Evolutionary conservation across 257 asterid species (phyloP).

Genomic region (Asclepias syriaca): DNA sequence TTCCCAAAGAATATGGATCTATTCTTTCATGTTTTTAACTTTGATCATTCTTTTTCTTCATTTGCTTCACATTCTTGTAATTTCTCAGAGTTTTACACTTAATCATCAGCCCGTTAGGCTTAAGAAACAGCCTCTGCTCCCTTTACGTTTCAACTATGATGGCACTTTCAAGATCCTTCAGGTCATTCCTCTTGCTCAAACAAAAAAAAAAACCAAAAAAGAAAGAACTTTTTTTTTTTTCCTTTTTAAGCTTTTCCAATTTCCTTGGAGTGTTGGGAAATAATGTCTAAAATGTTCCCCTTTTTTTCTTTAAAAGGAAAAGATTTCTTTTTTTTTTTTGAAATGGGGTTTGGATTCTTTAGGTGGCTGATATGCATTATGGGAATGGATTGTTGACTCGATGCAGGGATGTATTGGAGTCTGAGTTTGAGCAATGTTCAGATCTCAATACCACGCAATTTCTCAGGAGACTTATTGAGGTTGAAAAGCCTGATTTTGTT

Average conservation of each 20-base stretch:
- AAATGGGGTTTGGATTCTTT: slow-evolving; percentile 10
- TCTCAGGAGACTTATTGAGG: slow-evolving; percentile 63
- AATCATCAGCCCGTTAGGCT: slow-evolving; percentile 37
- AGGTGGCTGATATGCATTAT: slow-evolving; percentile 98
- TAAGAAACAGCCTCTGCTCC: slow-evolving; percentile 50
- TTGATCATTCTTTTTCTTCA: slow-evolving; percentile 31
- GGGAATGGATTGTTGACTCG: slow-evolving; percentile 85
- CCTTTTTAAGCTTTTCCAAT: background rate
- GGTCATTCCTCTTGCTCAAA: slow-evolving; percentile 25
- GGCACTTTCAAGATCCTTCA: slow-evolving; percentile 96
- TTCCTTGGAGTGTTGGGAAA: slow-evolving; percentile 4
- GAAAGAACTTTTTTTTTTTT: no score
- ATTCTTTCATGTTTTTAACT: slow-evolving; percentile 35
- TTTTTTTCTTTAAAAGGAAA: background rate
- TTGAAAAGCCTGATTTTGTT: slow-evolving; percentile 87
- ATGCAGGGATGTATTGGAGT: slow-evolving; percentile 75
- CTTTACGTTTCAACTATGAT: slow-evolving; percentile 72
- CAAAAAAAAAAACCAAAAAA: no score
- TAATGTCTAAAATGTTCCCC: background rate
- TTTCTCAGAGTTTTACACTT: slow-evolving; percentile 44
- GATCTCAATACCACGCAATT: slow-evolving; percentile 76
- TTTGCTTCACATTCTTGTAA: slow-evolving; percentile 33
- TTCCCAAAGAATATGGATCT: slow-evolving; percentile 38
- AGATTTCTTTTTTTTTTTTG: background rate
- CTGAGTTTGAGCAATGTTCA: slow-evolving; percentile 59